phyloP scores from a whole-genome alignment of 306 rosid genomes.

The Cucumis melo region DNA sequence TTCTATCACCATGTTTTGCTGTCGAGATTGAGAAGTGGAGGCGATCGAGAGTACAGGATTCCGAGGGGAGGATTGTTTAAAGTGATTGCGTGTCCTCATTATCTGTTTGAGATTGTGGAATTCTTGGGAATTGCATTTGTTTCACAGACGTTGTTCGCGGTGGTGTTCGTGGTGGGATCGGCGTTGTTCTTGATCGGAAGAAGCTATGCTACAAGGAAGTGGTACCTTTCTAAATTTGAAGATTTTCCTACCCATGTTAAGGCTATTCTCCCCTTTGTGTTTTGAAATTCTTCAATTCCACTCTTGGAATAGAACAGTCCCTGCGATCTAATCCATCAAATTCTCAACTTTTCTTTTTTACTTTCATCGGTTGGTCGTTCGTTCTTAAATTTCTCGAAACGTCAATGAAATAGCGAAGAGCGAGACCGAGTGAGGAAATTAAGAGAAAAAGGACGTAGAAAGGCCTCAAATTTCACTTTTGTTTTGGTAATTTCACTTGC shows the following conservation, averaged over 20 bases:
- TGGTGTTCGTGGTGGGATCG: constrained; percentile 28
- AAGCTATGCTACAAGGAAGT: constrained; percentile 48
- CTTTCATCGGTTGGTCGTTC: too few relatives aligned
- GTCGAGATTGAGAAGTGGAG: constrained; percentile 32
- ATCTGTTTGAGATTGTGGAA: constrained; percentile 50
- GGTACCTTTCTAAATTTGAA: constrained; percentile 67
- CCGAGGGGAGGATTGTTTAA: constrained; percentile 65
- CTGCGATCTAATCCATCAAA: too few relatives aligned
- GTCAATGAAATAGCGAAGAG: too few relatives aligned
- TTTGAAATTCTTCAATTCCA: constrained; percentile 4
- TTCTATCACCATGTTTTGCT: constrained; percentile 67
- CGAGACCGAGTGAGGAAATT: too few relatives aligned
- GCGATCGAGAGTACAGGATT: constrained; percentile 46
- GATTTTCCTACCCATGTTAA: constrained; percentile 49
- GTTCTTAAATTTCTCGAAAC: too few relatives aligned
- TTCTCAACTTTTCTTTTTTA: too few relatives aligned
- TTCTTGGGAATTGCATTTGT: constrained; percentile 46
- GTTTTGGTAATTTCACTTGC: too few relatives aligned
- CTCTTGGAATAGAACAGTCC: too few relatives aligned
- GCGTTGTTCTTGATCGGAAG: constrained; percentile 49
- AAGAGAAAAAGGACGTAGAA: too few relatives aligned
- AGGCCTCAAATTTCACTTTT: too few relatives aligned
- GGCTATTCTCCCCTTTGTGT: constrained; percentile 53
- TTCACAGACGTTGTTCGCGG: constrained; percentile 35
- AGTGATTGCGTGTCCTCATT: constrained; percentile 55